Base-by-base conservation (phyloP, 176 grass and related monocot species). In the Otatea glauca region DNA sequence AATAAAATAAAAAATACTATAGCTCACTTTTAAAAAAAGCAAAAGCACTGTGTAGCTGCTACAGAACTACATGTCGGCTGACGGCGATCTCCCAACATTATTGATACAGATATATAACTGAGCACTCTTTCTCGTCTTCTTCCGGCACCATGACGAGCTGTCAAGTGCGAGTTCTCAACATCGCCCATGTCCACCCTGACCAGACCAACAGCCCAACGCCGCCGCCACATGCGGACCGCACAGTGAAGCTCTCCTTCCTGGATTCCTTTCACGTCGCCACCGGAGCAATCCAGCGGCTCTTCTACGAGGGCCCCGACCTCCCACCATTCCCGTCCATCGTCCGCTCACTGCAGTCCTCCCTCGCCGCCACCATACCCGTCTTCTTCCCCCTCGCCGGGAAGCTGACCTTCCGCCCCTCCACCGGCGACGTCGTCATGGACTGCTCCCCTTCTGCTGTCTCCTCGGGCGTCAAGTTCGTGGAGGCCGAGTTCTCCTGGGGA, bases 401-500 rank as follows among this genome's bases (percentile, higher is more conserved):
- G 79, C 77, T 90, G 1, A 5, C 77, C 11, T 43, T 49, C 76
- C 35, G 70, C n/a, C 6, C 53, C 0, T 45, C 74, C 5, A 6
- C 75, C 0, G 17, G 48, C 2, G 75, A 80, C 65, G 37, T 88
- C 74, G 53, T 78, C 34, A 34, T 91, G 6, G 89, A 91, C 68
- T 90, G 76, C 62, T 77, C 88, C 0, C 16, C 20, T 1, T 39
- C 7, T 0, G 69, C 59, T 6, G 61, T 82, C 13, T 54, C 68
- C 0, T 6, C 76, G 0, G 70, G 83, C 9, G 83, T 89, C 47
- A 65, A 16, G 70, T 82, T 89, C 56, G 68, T 80, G 4, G 87
- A 89, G 84, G 90, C 90, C 3, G 90, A 92, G 74, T 81, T 38
- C 61, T 12, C 43, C 17, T 69, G 2, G 4, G 51, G 25, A 9